Evolutionary conservation across 1,139 yeast genomes (phyloP), one percentile per base, ranked within the genome.

Genomic region (Scheffersomyces quercinus): DNA sequence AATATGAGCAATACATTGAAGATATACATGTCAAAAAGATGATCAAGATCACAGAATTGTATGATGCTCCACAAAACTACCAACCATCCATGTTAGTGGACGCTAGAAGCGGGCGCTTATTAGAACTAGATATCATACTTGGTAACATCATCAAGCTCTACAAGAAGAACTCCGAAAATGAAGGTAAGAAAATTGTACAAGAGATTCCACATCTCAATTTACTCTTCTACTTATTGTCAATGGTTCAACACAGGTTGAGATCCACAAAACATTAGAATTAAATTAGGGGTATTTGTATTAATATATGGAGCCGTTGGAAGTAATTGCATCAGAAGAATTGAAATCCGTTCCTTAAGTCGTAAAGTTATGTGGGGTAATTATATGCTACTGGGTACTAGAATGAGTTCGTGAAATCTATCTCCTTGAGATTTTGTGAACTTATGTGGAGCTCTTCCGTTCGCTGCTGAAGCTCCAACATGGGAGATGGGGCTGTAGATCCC

Each of bases 11-110:
- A 15, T 37, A 38, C 8, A 44, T 63, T n/a, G 41, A 45, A 2
- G 59, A 59, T 7, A 50, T 38, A 6, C 49, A 59, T 32, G 46
- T 63, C 14, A 49, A 36, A 5, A 35, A 37, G n/a, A 53, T 61
- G 47, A 37, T 58, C 7, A 45, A 46, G 7, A 47, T 45, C 7
- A 56, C 64, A 7, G 53, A 47, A 29, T 43, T 42, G 11, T 45
- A 49, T 26, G 62, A 63, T 45, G 66, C 56, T 11, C 51, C 49
- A 3, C 48, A 49, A 26, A 49, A 56, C 34, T 65, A 60, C 44
- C 55, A 53, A 38, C 93, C 93, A 1, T 83, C 90, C 14, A 85
- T 85, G 90, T 75, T 81, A 51, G 82, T 86, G 11, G 95, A 86
- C 60, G 70, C 77, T 28, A 75, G 86, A 46, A 84, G 85, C 62